phyloP scores from a whole-genome alignment of 1,284 basidiomycete species.

The Vanrija sp. region DNA sequence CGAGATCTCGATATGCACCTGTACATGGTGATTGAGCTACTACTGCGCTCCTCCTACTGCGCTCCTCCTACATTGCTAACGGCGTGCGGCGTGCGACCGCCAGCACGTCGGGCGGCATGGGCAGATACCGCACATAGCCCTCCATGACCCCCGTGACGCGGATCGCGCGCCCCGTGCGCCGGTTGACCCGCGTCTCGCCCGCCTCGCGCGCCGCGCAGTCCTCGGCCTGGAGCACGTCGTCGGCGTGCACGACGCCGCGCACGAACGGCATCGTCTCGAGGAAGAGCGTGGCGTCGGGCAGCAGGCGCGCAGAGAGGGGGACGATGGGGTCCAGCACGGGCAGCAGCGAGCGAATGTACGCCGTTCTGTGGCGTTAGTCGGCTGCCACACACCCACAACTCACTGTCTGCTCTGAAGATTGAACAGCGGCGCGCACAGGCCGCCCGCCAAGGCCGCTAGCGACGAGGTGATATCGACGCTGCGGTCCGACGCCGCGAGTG shows the following conservation, averaged over 20 bases:
- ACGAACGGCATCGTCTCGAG: conserved; percentile 71
- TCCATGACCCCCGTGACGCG: conserved; percentile 12
- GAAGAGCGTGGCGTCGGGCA: conserved; percentile 54
- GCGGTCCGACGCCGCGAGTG: conserved; percentile 17
- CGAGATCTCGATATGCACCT: too few species aligned
- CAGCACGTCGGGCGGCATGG: too few species aligned
- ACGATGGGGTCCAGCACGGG: conserved; percentile 52
- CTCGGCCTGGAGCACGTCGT: conserved; percentile 55
- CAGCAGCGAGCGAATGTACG: conserved; percentile 39
- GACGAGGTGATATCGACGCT: conserved; percentile 30
- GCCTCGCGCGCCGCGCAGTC: conserved; percentile 29
- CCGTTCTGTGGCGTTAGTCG: conserved; percentile 14
- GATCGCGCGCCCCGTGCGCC: conserved; percentile 41
- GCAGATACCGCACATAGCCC: conserved; percentile 14
- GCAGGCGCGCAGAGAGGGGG: conserved; percentile 44
- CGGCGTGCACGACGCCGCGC: conserved; percentile 62
- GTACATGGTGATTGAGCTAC: too few species aligned
- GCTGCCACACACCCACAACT: conserved; percentile 1
- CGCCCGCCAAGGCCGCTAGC: conserved; percentile 23
- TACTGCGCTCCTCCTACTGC: too few species aligned
- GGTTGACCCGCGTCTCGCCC: conserved; percentile 34
- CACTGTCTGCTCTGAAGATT: conserved; percentile 22
- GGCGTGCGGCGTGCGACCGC: too few species aligned
- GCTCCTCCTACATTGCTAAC: too few species aligned
- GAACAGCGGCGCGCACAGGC: conserved; percentile 1